These are phyloP conservation scores for Hondaea fermentalgiana DNA, from an alignment of 108 stramenopile species.

Conservation along the genomic window DNA sequence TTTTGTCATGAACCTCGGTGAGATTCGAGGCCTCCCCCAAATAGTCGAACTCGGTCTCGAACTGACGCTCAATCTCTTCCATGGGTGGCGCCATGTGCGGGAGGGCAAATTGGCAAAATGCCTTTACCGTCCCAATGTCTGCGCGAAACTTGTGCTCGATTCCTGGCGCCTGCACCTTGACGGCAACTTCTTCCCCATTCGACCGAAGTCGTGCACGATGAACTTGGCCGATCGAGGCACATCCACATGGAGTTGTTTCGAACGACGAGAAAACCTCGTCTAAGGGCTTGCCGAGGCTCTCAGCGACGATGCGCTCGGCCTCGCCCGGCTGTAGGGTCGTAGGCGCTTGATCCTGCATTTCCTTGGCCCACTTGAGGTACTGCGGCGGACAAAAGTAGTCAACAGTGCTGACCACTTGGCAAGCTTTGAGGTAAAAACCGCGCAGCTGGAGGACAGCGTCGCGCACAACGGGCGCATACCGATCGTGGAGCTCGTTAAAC, in stretches of 20 bases:
- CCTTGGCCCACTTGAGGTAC: conserved; percentile 21
- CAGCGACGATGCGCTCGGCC: conserved; percentile 28
- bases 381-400: conserved; percentile 45
- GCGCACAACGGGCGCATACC: conserved; percentile 26
- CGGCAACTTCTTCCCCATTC: conserved; percentile 26
- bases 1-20: conserved; percentile 55
- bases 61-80: conserved; percentile 77
- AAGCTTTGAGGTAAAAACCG: conserved; percentile 47
- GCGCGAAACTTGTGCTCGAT: conserved; percentile 42
- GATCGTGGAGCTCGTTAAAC: conserved; percentile 22
- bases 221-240: conserved; percentile 46
- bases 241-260: conserved; percentile 29
- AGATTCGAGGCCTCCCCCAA: conserved; percentile 57
- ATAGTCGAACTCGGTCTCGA: conserved; percentile 89
- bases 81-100: conserved; percentile 72
- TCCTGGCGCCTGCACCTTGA: conserved; percentile 46
- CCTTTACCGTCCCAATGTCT: conserved; percentile 35
- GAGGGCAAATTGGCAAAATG: conserved; percentile 58
- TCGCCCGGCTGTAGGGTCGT: conserved; percentile 27
- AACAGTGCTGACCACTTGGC: conserved; percentile 42
- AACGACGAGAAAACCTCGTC: conserved; percentile 27
- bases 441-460: conserved; percentile 38
- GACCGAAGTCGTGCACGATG: background rate
- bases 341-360: conserved; percentile 43
- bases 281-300: conserved; percentile 27